Base-by-base conservation (phyloP, 164 flowering plant genomes). In the Tinospora cordifolia region DNA sequence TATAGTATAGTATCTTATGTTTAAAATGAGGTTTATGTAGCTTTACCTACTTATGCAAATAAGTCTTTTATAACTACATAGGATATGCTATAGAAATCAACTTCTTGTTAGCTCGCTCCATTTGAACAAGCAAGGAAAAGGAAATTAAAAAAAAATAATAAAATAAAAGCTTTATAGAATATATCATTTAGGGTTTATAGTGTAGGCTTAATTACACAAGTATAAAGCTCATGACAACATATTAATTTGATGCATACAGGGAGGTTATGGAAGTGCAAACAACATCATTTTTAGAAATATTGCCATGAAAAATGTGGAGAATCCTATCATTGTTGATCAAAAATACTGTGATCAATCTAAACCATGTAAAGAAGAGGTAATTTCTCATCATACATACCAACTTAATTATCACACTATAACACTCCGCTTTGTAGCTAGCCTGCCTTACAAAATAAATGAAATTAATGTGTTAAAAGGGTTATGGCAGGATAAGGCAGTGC, bases 281-380 rank as follows among this genome's bases (percentile, higher is more conserved):
- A 77, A 79, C 71, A 82, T 84, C 62, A 76, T 39, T 21, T 82
- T 84, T 67, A 75, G 73, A 64, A 80, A 84, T 36, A 46, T 84
- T 26, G 65, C 54, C 17, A 83, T 86, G 89, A 13, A 77, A 0
- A 80, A 84, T 65, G 91, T 87, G 27, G 51, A 41, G 11, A 81
- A 82, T 46, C 89, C 89, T 0, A 86, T 86, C 25, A 81, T 86
- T 66, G 79, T 86, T 40, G 85, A 86, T 66, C 89, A 86, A 65
- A 80, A 78, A 44, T 86, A 86, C 67, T 86, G 89, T 60, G 91
- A 86, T 69, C 74, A 79, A 72, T 41, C 21, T 11, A 40, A 68
- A 17, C 83, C 85, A 19, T 86, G 90, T 63, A 46, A 70, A 46
- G 57, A 79, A 78, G 77, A 81, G 83, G 87, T 84, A 74, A 71